Evolutionary conservation across 257 asterid species (phyloP), one percentile per base, ranked within the genome.

Genomic region (Fraxinus excelsior): DNA sequence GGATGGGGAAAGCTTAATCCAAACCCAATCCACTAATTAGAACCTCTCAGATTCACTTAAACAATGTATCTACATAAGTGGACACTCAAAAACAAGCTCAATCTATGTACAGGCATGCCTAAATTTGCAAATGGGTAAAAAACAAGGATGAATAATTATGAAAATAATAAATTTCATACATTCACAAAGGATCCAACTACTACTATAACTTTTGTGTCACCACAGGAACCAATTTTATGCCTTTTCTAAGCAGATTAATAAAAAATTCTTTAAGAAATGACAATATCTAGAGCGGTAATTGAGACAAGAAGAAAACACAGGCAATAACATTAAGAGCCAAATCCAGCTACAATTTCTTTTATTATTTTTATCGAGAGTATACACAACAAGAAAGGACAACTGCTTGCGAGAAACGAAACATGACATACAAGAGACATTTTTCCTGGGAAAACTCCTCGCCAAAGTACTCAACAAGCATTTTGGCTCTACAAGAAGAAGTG

Each of bases 391-490:
- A 53, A 38, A 67, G 49, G 26, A 18, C 49, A 40, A 12, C 35
- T 38, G 42, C 18, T 1, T 34, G 53, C 62, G 44, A 67, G 14
- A 72, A 74, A 37, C 68, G 70, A 77, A 78, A 75, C 25, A 58
- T 62, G 80, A 78, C 96, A 60, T 91, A 91, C 97, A 88, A 75
- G 68, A 75, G 83, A 79, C 97, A 91, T 78, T 80, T 86, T 75
- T 87, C 86, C 76, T 80, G 84, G 76, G 77, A 72, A 76, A 92
- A 92, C 84, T 88, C 87, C 87, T 92, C 96, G 65, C 96, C 96
- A 66, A 92, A 92, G 86, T 92, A 92, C 74, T 92, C 90, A 53
- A 92, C 97, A 70, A 92, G 90, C 79, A 83, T 79, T 84, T 88
- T 88, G 81, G 91, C 92, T 80, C 97, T 86, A 82, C 97, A 92